These are phyloP conservation scores for Rhodofomes roseus DNA, from an alignment of 1,284 basidiomycete species.

Conservation along the genomic window DNA sequence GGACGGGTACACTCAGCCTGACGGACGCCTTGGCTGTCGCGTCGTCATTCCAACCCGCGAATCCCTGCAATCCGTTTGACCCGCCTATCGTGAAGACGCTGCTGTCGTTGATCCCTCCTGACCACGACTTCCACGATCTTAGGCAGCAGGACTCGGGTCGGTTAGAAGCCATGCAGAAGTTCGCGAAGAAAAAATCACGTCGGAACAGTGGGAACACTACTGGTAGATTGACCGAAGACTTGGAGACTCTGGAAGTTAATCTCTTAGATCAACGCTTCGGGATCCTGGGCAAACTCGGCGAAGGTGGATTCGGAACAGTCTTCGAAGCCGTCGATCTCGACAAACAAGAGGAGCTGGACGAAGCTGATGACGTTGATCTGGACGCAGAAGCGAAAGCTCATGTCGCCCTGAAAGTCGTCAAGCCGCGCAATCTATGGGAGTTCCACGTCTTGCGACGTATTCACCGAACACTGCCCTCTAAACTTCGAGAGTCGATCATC, in stretches of 20 bases:
- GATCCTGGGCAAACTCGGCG: slow-evolving; percentile 87
- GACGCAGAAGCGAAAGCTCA: slow-evolving; percentile 59
- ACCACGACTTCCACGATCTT: slow-evolving; percentile 68
- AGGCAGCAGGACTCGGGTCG: slow-evolving; percentile 49
- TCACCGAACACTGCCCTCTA: slow-evolving; percentile 57
- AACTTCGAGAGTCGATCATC: slow-evolving; percentile 66
- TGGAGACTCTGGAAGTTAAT: slow-evolving; percentile 41
- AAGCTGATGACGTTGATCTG: slow-evolving; percentile 53
- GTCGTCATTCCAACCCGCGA: slow-evolving; percentile 66
- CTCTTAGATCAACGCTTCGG: slow-evolving; percentile 64
- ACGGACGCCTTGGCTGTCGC: slow-evolving; percentile 57
- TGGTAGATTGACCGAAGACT: slow-evolving; percentile 36
- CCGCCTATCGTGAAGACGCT: slow-evolving; percentile 61
- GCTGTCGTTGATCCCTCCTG: slow-evolving; percentile 63
- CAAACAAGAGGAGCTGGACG: slow-evolving; percentile 22
- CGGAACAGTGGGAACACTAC: slow-evolving; percentile 47
- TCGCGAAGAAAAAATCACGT: slow-evolving; percentile 48
- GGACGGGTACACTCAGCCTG: slow-evolving; percentile 58
- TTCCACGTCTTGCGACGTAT: slow-evolving; percentile 84
- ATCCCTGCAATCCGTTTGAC: slow-evolving; percentile 90
- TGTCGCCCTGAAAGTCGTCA: slow-evolving; percentile 91
- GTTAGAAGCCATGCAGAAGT: slow-evolving; percentile 67
- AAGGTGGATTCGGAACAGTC: slow-evolving; percentile 95
- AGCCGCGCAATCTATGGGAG: slow-evolving; percentile 90
- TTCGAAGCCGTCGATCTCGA: slow-evolving; percentile 77